Percentiles rank a stretch among this genome's conserved stretches.
phyloP scores from a whole-genome alignment of 2,329 filamentous ascomycete genomes.

The Fusarium sp. region DNA sequence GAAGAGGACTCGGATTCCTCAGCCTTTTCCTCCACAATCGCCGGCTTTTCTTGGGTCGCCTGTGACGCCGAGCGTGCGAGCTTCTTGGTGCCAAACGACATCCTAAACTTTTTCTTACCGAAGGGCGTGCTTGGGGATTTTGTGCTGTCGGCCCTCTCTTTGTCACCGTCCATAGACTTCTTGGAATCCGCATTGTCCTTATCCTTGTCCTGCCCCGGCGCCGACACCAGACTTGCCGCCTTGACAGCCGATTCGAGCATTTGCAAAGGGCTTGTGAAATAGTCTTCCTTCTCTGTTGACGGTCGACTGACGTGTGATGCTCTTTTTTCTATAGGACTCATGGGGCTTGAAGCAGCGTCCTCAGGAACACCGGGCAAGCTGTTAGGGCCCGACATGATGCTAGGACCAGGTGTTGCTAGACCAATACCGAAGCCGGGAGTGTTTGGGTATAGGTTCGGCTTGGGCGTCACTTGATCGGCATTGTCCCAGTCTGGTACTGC shows the following conservation, averaged over 20 bases:
- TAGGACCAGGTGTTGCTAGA: slow-evolving; percentile 72
- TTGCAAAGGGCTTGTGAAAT: slow-evolving; percentile 75
- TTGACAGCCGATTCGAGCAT: slow-evolving; percentile 60
- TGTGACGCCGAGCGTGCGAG: slow-evolving; percentile 74
- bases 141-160: slow-evolving; percentile 61
- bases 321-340: slow-evolving; percentile 64
- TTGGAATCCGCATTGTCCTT: slow-evolving; percentile 61
- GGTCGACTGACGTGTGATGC: slow-evolving; percentile 66
- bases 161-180: slow-evolving; percentile 57
- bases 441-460: slow-evolving; percentile 72
- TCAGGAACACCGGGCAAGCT: slow-evolving; percentile 61
- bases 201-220: slow-evolving; percentile 44
- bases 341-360: slow-evolving; percentile 54
- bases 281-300: slow-evolving; percentile 77
- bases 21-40: slow-evolving; percentile 79
- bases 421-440: slow-evolving; percentile 85
- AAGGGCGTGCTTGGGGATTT: slow-evolving; percentile 74
- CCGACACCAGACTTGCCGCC: slow-evolving; percentile 58
- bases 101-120: slow-evolving; percentile 88
- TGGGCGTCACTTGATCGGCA: slow-evolving; percentile 65
- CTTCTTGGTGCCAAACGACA: slow-evolving; percentile 88
- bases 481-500: slow-evolving; percentile 50
- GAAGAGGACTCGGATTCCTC: slow-evolving; percentile 73
- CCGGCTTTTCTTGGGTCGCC: slow-evolving; percentile 74
- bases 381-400: slow-evolving; percentile 36